Evolutionary conservation across 768 basidiomycete genomes (phyloP), one percentile per base, ranked within the genome.

Genomic region (Lactarius sp.): DNA sequence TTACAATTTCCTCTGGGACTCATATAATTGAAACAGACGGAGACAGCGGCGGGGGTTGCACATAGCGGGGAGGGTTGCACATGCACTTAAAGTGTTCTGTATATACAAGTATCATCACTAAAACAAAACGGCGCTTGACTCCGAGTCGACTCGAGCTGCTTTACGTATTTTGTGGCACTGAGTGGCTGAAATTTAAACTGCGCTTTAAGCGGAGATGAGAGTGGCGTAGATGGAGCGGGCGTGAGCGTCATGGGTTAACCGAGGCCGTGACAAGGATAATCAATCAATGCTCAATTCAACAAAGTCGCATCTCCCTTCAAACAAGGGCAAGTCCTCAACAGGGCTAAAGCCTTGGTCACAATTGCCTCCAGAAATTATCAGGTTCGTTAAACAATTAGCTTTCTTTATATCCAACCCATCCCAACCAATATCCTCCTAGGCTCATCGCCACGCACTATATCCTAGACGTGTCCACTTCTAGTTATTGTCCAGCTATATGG

Each of bases 361-460:
- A 66, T 72, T 86, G 22, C 85, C 85, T 0, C 77, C 78, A 57
- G 85, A 87, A 70, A 79, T 87, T 69, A 74, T 87, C 72, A 80
- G 80, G 85, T 83, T 31, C 39, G 56, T 64, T 14, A 10, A 16
- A 27, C 49, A 14, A 56, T 57, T 46, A 57, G 53, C 52, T 37
- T 27, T 36, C 27, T 49, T 37, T 13, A 20, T 31, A 4, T 6
- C 2, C 22, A 22, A 49, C 22, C 47, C 34, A 47, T 14, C 55
- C 44, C 59, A 50, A 69, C 39, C 31, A 50, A 49, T 37, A 33
- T 47, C 54, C 59, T 68, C 49, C 44, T 74, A 85, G 85, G 68
- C 76, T 80, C 57, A 83, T 86, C 71, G 78, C 81, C 34, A 86
- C 85, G 0, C 77, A 82, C 69, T 83, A 82, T 71, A 79, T 89